Conservation (phyloP, 2,329 filamentous ascomycete species). For the Fusarium incarnatum region DNA sequence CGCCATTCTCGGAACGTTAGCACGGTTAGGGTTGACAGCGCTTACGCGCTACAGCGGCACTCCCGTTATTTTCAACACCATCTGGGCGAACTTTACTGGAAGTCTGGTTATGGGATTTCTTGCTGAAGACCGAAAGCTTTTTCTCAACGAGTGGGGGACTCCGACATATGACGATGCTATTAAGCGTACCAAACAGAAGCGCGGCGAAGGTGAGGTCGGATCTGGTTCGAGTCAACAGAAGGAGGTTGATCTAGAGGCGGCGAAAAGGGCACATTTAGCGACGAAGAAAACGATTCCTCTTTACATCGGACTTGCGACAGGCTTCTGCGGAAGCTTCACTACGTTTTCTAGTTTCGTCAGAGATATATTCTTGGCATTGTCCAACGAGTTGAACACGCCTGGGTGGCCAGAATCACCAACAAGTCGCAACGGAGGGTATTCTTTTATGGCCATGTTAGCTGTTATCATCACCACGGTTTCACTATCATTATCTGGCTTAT, state of each 20-base stretch:
- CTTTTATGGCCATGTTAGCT: conserved; percentile 82
- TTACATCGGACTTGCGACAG: conserved; percentile 87
- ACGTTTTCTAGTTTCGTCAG: conserved; percentile 89
- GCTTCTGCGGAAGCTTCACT: conserved; percentile 90
- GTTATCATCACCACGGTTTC: conserved; percentile 79
- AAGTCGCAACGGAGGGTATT: conserved; percentile 77
- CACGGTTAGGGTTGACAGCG: conserved; percentile 81
- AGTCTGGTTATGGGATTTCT: conserved; percentile 88
- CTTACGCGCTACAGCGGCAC: conserved; percentile 83
- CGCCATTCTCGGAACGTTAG: conserved; percentile 84
- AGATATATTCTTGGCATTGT: conserved; percentile 81
- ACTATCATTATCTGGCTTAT: conserved; percentile 76
- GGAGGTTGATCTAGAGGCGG: conserved; percentile 55
- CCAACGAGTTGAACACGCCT: conserved; percentile 72
- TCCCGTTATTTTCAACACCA: conserved; percentile 76
- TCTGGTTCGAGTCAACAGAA: conserved; percentile 24
- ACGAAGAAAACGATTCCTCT: conserved; percentile 88
- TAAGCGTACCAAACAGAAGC: conserved; percentile 48
- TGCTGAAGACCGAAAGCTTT: conserved; percentile 80
- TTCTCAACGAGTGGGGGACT: conserved; percentile 74
- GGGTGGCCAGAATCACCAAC: conserved; percentile 53
- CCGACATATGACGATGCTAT: conserved; percentile 54
- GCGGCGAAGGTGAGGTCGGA: conserved; percentile 54
- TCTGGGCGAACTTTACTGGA: conserved; percentile 91
- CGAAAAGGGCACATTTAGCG: conserved; percentile 68